These are phyloP conservation scores for Cucurbita pepo DNA, from an alignment of 306 rosid genomes.

Conservation along the genomic window DNA sequence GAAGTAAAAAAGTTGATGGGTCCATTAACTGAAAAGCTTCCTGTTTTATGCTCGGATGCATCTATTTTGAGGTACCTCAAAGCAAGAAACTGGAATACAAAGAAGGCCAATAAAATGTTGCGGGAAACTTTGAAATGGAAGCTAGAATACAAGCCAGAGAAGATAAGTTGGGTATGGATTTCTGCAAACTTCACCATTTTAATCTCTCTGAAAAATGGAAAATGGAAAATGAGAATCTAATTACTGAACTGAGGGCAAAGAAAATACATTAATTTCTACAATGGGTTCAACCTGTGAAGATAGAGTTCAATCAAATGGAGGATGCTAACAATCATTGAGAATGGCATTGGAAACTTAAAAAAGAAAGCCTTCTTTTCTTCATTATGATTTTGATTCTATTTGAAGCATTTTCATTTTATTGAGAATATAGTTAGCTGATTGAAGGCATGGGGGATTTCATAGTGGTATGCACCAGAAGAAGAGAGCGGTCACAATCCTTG, in stretches of 20 bases:
- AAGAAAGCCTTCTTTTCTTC: background rate
- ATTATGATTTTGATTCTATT: background rate
- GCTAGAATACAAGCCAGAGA: slow-evolving; percentile 60
- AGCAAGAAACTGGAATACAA: slow-evolving; percentile 48
- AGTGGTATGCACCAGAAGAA: background rate
- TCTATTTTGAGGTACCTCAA: slow-evolving; percentile 52
- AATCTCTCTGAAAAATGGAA: background rate
- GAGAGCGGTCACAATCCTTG: background rate
- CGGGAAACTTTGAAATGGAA: slow-evolving; percentile 56
- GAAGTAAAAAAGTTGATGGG: slow-evolving; percentile 54
- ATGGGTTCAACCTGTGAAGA: background rate
- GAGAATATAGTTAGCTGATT: background rate
- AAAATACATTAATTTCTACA: background rate
- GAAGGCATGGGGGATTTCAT: background rate
- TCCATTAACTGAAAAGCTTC: slow-evolving; percentile 41
- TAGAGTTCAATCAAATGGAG: background rate
- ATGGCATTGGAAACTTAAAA: background rate
- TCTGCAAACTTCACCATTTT: background rate
- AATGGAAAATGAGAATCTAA: background rate
- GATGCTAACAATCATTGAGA: background rate
- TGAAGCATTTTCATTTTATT: background rate
- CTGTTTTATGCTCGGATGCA: slow-evolving; percentile 33
- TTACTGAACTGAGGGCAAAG: no score
- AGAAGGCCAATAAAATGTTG: slow-evolving; percentile 56
- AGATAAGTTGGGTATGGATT: slow-evolving; percentile 45